A percentile compares a stretch with the other conserved stretches of the same genome.
phyloP scores from a whole-genome alignment of 140 eudicot species.

The Bidens hawaiensis region DNA sequence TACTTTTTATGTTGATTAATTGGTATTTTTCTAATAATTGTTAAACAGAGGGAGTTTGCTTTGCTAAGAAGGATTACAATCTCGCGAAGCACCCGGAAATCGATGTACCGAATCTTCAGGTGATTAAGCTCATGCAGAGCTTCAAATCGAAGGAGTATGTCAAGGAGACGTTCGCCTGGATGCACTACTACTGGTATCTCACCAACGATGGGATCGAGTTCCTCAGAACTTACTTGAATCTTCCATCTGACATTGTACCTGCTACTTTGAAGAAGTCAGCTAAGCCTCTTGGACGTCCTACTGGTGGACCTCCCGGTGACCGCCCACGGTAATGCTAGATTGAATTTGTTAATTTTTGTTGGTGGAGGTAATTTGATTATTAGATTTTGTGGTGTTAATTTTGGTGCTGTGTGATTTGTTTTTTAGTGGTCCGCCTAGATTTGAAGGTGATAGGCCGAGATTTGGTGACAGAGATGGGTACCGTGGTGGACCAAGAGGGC shows the following conservation, averaged over 20 bases:
- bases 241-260: slow-evolving; percentile 91
- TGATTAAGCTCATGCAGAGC: slow-evolving; percentile 98
- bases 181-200: slow-evolving; percentile 90
- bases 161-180: slow-evolving; percentile 93
- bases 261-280: slow-evolving; percentile 89
- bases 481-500: slow-evolving; percentile 78
- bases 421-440: slow-evolving; percentile 76
- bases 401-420: not conserved
- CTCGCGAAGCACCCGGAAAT: slow-evolving; percentile 88
- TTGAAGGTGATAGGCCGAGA: slow-evolving; percentile 77
- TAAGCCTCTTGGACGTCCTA: slow-evolving; percentile 77
- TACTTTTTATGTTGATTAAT: not conserved
- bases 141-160: slow-evolving; percentile 92
- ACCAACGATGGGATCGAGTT: slow-evolving; percentile 94
- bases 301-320: slow-evolving; percentile 85
- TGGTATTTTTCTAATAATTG: not conserved
- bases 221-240: slow-evolving; percentile 75
- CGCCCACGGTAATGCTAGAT: slow-evolving; percentile 68
- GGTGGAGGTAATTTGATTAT: not conserved
- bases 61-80: slow-evolving; percentile 87
- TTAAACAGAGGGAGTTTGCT: slow-evolving; percentile 85
- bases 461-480: slow-evolving; percentile 82
- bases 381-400: not conserved
- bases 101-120: slow-evolving; percentile 91
- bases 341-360: not conserved